These are phyloP conservation scores for Wakefieldia striispora DNA, from an alignment of 768 basidiomycete species.

Conservation along the genomic window DNA sequence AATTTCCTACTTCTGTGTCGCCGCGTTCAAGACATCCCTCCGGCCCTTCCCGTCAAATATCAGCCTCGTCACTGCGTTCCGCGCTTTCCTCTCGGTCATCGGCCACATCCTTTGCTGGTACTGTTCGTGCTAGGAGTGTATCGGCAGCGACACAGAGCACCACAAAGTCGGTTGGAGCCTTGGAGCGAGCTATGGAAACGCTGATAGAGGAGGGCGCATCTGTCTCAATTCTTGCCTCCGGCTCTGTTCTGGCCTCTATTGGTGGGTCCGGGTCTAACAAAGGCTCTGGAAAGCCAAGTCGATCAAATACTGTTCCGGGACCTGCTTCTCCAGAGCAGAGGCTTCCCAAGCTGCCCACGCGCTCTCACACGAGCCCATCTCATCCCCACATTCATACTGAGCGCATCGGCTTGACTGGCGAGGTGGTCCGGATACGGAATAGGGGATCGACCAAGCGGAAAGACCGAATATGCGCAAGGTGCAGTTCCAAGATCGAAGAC, in stretches of 20 bases:
- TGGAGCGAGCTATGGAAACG: constrained; percentile 51
- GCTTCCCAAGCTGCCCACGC: constrained; percentile 52
- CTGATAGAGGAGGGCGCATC: constrained; percentile 45
- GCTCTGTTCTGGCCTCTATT: constrained; percentile 32
- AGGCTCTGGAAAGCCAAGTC: constrained; percentile 31
- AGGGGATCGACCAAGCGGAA: constrained; percentile 34
- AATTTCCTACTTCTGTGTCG: constrained; percentile 33
- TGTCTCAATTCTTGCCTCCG: constrained; percentile 34
- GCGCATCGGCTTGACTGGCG: constrained; percentile 21
- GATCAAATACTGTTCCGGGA: constrained; percentile 55
- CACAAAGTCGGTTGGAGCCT: constrained; percentile 35
- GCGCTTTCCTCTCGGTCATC: constrained; percentile 13
- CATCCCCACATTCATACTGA: constrained; percentile 35
- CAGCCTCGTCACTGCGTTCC: constrained; percentile 25
- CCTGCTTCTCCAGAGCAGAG: constrained; percentile 43
- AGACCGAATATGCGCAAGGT: constrained; percentile 60
- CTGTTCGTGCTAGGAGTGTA: constrained; percentile 22
- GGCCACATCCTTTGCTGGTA: constrained; percentile 5
- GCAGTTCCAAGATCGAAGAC: constrained; percentile 68
- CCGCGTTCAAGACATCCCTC: constrained; percentile 16
- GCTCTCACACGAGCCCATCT: constrained; percentile 51
- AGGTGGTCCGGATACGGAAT: constrained; percentile 32
- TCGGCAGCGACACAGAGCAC: constrained; percentile 30
- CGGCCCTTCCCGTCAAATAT: constrained; percentile 27
- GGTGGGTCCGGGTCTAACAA: constrained; percentile 18